phyloP scores from a whole-genome alignment of 2,329 filamentous ascomycete genomes.

The Sphaceloma murrayae region DNA sequence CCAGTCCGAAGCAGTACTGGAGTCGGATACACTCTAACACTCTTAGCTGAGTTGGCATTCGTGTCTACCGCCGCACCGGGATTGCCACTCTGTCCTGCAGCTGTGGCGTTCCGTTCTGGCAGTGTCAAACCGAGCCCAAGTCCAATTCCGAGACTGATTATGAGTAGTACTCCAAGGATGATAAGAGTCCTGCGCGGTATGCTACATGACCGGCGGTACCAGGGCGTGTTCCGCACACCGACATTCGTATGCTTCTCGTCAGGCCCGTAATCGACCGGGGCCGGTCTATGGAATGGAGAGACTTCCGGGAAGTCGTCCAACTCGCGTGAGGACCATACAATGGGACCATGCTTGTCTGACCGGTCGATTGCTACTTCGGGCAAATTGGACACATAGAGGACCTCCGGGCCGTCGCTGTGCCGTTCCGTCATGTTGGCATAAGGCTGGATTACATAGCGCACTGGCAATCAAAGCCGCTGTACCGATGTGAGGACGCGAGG shows the following conservation, averaged over 20 bases:
- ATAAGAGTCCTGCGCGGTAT: background rate
- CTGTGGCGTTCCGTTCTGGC: no score
- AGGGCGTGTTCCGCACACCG: background rate
- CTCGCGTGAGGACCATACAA: background rate
- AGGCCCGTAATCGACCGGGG: background rate
- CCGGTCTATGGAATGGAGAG: no score
- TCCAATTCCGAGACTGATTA: background rate
- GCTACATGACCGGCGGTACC: background rate
- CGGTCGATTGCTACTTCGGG: constrained; percentile 5
- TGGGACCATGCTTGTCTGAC: constrained; percentile 6
- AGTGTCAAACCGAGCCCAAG: constrained; percentile 2
- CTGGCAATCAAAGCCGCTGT: no score
- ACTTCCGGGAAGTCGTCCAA: constrained; percentile 2
- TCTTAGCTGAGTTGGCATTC: constrained; percentile 5
- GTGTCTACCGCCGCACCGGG: background rate
- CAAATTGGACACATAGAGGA: background rate
- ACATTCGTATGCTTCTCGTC: constrained; percentile 10
- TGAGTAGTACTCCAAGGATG: background rate
- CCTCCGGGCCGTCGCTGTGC: constrained; percentile 6
- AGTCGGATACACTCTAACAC: background rate
- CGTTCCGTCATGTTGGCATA: constrained; percentile 2
- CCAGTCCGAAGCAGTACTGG: background rate
- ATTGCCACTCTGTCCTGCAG: background rate
- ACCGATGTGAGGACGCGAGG: no score
- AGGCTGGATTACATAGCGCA: background rate